Conservation (phyloP, 352 stramenopile species). For the Pythium guiyangense region DNA sequence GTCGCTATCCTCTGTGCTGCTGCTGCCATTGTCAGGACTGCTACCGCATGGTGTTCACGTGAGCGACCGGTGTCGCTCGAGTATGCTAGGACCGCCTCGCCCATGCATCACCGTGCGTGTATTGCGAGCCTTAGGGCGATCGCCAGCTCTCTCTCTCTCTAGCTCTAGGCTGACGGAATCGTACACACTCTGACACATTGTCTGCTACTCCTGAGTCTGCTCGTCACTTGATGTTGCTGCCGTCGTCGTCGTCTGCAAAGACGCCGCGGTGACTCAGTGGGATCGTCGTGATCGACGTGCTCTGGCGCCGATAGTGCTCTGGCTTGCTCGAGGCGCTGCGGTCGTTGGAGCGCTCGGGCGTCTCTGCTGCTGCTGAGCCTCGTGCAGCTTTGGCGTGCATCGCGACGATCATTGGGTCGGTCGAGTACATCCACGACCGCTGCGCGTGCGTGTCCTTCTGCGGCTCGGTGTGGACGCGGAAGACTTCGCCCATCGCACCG, state of each 20-base stretch:
- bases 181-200: too few relatives aligned
- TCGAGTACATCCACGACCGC: conserved; percentile 74
- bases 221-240: neutral
- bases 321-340: neutral
- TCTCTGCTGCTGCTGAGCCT: conserved; percentile 7
- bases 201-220: too few relatives aligned
- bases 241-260: conserved; percentile 55
- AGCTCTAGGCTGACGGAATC: too few relatives aligned
- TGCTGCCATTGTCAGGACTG: conserved; percentile 51
- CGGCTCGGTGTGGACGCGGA: conserved; percentile 45
- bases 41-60: conserved; percentile 54
- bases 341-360: neutral
- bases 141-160: too few relatives aligned
- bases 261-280: conserved; percentile 48
- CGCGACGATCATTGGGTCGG: conserved; percentile 54
- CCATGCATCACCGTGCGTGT: neutral
- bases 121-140: too few relatives aligned
- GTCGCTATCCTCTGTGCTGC: neutral
- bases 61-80: too few relatives aligned
- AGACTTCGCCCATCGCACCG: conserved; percentile 60
- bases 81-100: neutral
- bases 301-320: conserved; percentile 30
- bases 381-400: conserved; percentile 30
- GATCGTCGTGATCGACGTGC: conserved; percentile 57
- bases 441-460: conserved; percentile 69